Evolutionary conservation across 495 filamentous ascomycete species (phyloP).

Genomic region (Neurospora cerealis): DNA sequence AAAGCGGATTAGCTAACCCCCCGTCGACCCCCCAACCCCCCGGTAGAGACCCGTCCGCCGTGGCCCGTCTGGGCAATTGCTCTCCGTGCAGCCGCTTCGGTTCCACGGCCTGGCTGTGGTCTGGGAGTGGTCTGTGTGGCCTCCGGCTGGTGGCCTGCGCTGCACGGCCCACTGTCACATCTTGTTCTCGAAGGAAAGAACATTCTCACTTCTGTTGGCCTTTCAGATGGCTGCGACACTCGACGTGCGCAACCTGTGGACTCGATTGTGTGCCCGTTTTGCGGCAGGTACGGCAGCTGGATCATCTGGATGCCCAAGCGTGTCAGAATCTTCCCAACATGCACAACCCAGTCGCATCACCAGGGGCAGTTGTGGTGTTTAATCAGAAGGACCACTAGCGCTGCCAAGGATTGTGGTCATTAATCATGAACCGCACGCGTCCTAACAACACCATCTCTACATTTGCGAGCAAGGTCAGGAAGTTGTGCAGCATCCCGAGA

Average conservation of each 20-base stretch:
- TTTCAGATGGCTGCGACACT: background rate
- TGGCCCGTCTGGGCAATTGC: background rate
- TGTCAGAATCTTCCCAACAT: background rate
- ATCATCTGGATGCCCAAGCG: background rate
- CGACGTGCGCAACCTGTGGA: background rate
- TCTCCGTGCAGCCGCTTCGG: background rate
- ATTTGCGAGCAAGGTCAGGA: background rate
- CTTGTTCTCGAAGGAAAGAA: background rate
- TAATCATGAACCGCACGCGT: background rate
- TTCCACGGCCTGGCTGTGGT: background rate
- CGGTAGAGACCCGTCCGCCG: background rate
- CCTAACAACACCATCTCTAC: background rate
- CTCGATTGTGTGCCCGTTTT: background rate
- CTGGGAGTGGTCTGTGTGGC: background rate
- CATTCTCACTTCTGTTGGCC: background rate
- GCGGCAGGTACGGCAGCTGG: background rate
- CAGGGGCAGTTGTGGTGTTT: background rate
- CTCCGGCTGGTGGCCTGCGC: background rate
- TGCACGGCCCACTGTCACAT: background rate
- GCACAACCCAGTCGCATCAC: background rate
- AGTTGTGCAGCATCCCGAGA: background rate
- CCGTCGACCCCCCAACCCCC: background rate
- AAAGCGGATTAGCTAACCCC: background rate
- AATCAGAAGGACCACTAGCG: background rate
- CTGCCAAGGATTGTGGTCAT: background rate